Evolutionary conservation across 257 asterid species (phyloP), one percentile per base, ranked within the genome.

Genomic region (Leptodermis oblonga): DNA sequence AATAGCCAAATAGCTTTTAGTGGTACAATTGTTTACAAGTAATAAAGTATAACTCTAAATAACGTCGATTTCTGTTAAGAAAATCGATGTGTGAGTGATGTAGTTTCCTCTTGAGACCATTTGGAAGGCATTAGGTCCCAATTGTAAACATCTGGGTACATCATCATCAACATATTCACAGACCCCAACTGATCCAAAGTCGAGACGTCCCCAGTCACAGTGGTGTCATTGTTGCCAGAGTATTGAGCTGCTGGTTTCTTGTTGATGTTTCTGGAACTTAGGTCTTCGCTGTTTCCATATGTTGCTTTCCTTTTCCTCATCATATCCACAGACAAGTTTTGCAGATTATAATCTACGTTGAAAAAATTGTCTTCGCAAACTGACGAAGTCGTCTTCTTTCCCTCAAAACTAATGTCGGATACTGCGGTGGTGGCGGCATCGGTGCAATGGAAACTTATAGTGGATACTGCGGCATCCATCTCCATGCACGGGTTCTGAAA

Each of bases 341-440:
- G 70, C 71, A 67, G 9, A 37, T 5, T 8, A 46, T 55, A 17
- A 41, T 58, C 58, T 28, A 56, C 23, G 67, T 69, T 26, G 51
- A n/a, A n/a, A n/a, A 69, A 68, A 9, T 68, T 69, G 65, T 69
- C 73, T 28, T 41, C 55, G 22, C 73, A 69, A 37, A 54, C 54
- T 7, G 73, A 69, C 25, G 73, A 39, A 4, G 55, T 33, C 5
- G 28, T 23, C 11, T 41, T 69, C 1, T n/a, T 54, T 10, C 43
- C 73, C 28, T 69, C 65, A 42, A 56, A 69, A 56, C 67, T 56
- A 41, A 69, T 56, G 66, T 46, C 39, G 9, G 73, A 55, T 37
- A 28, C 46, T 28, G 66, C 30, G 4, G 58, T 14, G 49, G 49
- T 43, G 58, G 58, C 5, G 54, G 23, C 11, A 4, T 62, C 48